A percentile compares a stretch with the other conserved stretches of the same genome.
phyloP scores from a whole-genome alignment of 805 yeast genomes.

The Candida maltosa region DNA sequence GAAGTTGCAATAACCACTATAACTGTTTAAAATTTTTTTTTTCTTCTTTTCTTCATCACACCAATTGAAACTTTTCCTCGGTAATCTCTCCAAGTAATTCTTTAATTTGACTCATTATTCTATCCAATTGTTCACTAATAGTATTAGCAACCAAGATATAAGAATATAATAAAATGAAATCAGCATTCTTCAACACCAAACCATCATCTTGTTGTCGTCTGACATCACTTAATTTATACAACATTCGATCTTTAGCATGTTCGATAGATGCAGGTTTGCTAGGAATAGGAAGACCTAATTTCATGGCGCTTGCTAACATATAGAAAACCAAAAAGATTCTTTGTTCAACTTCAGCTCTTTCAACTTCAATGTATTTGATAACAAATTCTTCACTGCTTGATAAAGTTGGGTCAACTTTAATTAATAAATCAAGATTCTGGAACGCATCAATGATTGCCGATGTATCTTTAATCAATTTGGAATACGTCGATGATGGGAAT shows the following conservation, averaged over 20 bases:
- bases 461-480: conserved; percentile 50
- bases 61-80: conserved; percentile 56
- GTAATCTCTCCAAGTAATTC: conserved; percentile 64
- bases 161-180: conserved; percentile 73
- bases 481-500: conserved; percentile 56
- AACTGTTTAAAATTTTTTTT: too few species aligned
- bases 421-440: conserved; percentile 69
- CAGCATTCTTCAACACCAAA: conserved; percentile 53
- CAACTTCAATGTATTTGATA: conserved; percentile 50
- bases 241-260: conserved; percentile 67
- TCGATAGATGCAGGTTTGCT: conserved; percentile 73
- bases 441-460: conserved; percentile 69
- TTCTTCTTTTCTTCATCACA: too few species aligned
- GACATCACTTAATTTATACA: conserved; percentile 60
- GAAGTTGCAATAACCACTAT: too few species aligned
- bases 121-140: conserved; percentile 62
- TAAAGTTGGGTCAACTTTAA: conserved; percentile 57
- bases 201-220: conserved; percentile 30
- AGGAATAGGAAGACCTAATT: conserved; percentile 75
- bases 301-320: conserved; percentile 73
- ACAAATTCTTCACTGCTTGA: conserved; percentile 53
- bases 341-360: conserved; percentile 67
- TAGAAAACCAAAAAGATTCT: conserved; percentile 74
- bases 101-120: conserved; percentile 51
- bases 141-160: conserved; percentile 70